Conservation (phyloP, 2,329 filamentous ascomycete genomes). For the Cordyceps tenuipes region DNA sequence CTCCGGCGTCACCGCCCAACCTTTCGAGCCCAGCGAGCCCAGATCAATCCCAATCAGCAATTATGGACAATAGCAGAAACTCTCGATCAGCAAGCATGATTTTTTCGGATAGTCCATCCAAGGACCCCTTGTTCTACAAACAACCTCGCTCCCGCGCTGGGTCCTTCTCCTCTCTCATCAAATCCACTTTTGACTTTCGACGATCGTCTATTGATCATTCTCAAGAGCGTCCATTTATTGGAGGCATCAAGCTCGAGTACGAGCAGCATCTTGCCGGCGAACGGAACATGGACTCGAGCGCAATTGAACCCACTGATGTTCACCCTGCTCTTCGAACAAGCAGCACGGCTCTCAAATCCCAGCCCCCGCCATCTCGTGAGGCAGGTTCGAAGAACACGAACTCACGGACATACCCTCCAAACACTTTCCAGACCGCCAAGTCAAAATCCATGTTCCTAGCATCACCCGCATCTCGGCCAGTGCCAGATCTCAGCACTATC, state of each 20-base stretch:
- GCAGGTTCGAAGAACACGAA: slow-evolving; percentile 19
- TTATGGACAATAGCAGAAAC: slow-evolving; percentile 15
- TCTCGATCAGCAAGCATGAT: slow-evolving; percentile 12
- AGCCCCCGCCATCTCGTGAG: slow-evolving; percentile 14
- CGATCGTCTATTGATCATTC: slow-evolving; percentile 25
- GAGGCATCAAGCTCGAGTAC: slow-evolving; percentile 33
- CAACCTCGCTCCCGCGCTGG: slow-evolving; percentile 26
- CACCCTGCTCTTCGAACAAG: slow-evolving; percentile 28
- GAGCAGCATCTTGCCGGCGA: slow-evolving; percentile 27
- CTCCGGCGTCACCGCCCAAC: slow-evolving; percentile 18
- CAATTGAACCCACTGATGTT: slow-evolving; percentile 20
- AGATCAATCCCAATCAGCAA: slow-evolving; percentile 14
- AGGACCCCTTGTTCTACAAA: slow-evolving; percentile 13
- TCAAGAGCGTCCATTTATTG: slow-evolving; percentile 30
- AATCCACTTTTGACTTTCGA: slow-evolving; percentile 26
- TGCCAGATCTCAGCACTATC: slow-evolving; percentile 26
- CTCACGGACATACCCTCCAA: slow-evolving; percentile 28
- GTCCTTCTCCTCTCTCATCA: slow-evolving; percentile 29
- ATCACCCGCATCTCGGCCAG: slow-evolving; percentile 20
- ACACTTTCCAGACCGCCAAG: slow-evolving; percentile 23
- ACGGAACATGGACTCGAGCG: slow-evolving; percentile 19
- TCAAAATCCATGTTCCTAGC: slow-evolving; percentile 21
- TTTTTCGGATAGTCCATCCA: slow-evolving; percentile 8
- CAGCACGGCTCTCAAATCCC: slow-evolving; percentile 20
- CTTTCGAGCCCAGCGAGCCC: slow-evolving; percentile 12